Conservation (phyloP, 345 rosid genomes). For the Mallotus nudiflorus region DNA sequence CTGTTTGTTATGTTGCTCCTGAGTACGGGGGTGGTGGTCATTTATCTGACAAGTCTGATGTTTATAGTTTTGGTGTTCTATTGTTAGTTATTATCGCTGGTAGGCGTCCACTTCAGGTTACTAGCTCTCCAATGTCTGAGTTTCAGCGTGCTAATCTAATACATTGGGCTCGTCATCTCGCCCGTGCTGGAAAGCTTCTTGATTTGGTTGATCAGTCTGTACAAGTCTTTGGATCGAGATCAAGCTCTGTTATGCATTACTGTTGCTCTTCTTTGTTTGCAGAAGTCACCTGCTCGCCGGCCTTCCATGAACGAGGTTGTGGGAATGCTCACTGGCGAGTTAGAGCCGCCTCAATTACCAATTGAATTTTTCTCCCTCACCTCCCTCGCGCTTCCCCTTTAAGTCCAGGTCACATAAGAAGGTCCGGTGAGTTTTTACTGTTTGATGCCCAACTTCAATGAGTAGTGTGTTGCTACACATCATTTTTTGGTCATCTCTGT, state of each 20-base stretch:
- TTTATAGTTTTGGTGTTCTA: conserved; percentile 80
- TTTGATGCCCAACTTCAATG: not conserved
- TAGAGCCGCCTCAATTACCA: conserved; percentile 63
- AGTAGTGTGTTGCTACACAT: not conserved
- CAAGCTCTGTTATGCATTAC: conserved; percentile 78
- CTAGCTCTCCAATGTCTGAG: conserved; percentile 71
- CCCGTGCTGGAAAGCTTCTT: conserved; percentile 64
- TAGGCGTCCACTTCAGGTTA: conserved; percentile 79
- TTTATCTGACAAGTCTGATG: conserved; percentile 84
- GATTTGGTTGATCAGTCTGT: conserved; percentile 75
- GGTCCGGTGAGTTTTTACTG: conserved; percentile 14
- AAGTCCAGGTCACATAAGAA: conserved; percentile 20
- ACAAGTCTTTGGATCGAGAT: conserved; percentile 53
- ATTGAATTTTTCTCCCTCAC: conserved; percentile 81
- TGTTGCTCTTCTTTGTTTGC: conserved; percentile 82
- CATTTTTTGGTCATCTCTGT: conserved; percentile 19
- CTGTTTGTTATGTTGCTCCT: conserved; percentile 87
- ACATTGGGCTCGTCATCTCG: conserved; percentile 88
- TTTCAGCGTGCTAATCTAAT: conserved; percentile 82
- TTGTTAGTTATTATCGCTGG: conserved; percentile 82
- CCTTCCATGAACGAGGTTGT: conserved; percentile 85
- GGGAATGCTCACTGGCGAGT: conserved; percentile 63
- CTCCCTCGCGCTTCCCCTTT: conserved; percentile 55
- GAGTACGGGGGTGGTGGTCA: conserved; percentile 76
- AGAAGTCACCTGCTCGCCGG: conserved; percentile 63